Evolutionary conservation across 2,329 filamentous ascomycete genomes (phyloP), one percentile per base, ranked within the genome.

Genomic region (Neonectria ditissima): DNA sequence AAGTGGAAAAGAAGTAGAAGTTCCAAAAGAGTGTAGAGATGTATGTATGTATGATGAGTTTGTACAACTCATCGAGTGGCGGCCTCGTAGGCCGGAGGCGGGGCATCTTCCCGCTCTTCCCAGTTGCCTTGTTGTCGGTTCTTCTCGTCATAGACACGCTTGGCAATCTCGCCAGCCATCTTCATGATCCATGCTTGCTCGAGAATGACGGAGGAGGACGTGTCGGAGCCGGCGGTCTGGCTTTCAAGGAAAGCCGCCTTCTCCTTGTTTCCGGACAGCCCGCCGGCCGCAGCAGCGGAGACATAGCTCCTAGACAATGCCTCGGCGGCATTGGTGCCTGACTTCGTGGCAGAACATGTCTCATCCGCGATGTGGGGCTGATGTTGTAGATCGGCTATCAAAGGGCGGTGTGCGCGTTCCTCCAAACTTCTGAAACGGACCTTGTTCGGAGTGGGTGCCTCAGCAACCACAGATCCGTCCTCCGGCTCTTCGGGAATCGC

Each of bases 81-180:
- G 34, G 83, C 84, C 77, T 90, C 84, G 74, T 91, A 91, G 61
- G 88, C 87, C 14, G 88, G 88, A 28, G 88, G 88, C 6, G 88
- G 87, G 5, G 80, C 77, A 50, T 87, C 85, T 65, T 89, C 85
- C 56, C 82, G 79, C 62, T 88, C 86, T 44, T 84, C 86, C 77
- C 77, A 79, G 18, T 64, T 59, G 60, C 72, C 69, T 45, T 62
- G 69, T 55, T 75, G 73, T 43, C 83, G 81, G 57, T 84, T 82
- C 80, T 97, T 96, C 80, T 97, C 92, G 70, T 97, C 92, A 69
- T 95, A 92, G 68, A 97, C 93, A 59, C 93, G 91, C 54, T 90
- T 85, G 37, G 94, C 93, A 72, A 98, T 95, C 78, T 98, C 96
- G 67, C 90, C 91, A 5, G 95, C 94, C 88, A 99, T 96, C 82